phyloP scores from a whole-genome alignment of 768 basidiomycete species.

The Mycena belliarum region DNA sequence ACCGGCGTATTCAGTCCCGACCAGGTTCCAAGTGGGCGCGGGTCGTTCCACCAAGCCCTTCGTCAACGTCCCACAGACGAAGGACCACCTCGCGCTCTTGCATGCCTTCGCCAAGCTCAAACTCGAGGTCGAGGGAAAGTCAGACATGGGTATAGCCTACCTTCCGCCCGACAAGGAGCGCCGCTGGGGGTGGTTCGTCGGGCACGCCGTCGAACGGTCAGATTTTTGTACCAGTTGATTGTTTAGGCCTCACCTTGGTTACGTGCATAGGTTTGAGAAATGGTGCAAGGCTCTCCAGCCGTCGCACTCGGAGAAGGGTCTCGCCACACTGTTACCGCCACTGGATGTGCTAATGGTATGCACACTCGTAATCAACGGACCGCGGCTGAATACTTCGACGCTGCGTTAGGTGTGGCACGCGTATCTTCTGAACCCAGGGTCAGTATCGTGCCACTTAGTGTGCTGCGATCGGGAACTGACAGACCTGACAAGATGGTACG shows the following conservation, averaged over 20 bases:
- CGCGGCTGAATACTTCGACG: not conserved
- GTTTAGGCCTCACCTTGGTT: not conserved
- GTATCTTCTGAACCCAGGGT: conserved; percentile 33
- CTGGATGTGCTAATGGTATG: conserved; percentile 16
- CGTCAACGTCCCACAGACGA: conserved; percentile 27
- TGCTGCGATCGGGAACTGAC: not conserved
- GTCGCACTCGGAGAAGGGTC: conserved; percentile 14
- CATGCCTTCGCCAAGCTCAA: conserved; percentile 22
- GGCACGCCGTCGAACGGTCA: not conserved
- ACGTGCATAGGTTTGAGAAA: conserved; percentile 17
- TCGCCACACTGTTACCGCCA: conserved; percentile 11
- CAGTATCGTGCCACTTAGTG: not conserved
- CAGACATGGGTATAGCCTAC: not conserved
- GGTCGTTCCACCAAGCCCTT: conserved; percentile 27
- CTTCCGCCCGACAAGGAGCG: not conserved
- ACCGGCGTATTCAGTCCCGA: conserved; percentile 32
- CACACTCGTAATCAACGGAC: not conserved
- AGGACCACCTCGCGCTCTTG: conserved; percentile 24
- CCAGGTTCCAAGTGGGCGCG: conserved; percentile 33
- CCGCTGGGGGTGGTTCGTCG: not conserved
- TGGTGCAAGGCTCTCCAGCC: conserved; percentile 22
- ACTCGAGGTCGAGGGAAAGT: conserved; percentile 16
- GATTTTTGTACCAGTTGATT: not conserved
- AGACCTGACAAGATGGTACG: conserved; percentile 29
- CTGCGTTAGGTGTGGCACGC: conserved; percentile 35